Conservation (phyloP, 306 rosid genomes). For the Vigna trinervia region DNA sequence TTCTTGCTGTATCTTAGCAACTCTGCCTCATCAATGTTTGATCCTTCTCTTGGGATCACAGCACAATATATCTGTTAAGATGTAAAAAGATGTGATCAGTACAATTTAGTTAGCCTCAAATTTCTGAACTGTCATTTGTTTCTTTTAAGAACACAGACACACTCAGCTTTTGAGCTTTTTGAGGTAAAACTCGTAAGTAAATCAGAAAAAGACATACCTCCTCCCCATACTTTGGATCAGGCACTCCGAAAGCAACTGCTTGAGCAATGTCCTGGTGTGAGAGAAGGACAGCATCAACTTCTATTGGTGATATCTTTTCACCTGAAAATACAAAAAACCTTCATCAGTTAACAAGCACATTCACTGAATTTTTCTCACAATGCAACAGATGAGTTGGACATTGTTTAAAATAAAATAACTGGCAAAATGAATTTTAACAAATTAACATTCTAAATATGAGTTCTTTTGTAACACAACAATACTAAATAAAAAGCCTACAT, state of each 20-base stretch:
- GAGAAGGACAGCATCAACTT: conserved; percentile 83
- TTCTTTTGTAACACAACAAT: too few species aligned
- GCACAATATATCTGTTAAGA: conserved; percentile 79
- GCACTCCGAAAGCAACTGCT: conserved; percentile 90
- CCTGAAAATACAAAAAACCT: conserved; percentile 46
- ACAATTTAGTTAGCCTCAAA: neutral
- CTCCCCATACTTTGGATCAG: conserved; percentile 90
- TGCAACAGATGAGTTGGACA: too few species aligned
- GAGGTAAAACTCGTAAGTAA: neutral
- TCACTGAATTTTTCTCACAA: too few species aligned
- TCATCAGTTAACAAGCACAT: neutral
- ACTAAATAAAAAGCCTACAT: too few species aligned
- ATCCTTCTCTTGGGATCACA: conserved; percentile 73
- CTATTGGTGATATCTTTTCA: conserved; percentile 95
- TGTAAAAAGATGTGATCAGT: neutral
- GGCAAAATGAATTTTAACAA: too few species aligned
- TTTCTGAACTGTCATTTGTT: neutral
- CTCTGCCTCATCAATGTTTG: conserved; percentile 59
- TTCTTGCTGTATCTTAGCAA: conserved; percentile 71
- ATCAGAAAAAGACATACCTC: conserved; percentile 60
- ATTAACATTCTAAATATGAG: too few species aligned
- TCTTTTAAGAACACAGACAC: neutral
- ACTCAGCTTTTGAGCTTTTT: neutral
- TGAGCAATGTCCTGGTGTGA: conserved; percentile 74
- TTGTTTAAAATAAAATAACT: too few species aligned